Base-by-base conservation (phyloP, 2,329 filamentous ascomycete species). In the Aspergillus caelatus region DNA sequence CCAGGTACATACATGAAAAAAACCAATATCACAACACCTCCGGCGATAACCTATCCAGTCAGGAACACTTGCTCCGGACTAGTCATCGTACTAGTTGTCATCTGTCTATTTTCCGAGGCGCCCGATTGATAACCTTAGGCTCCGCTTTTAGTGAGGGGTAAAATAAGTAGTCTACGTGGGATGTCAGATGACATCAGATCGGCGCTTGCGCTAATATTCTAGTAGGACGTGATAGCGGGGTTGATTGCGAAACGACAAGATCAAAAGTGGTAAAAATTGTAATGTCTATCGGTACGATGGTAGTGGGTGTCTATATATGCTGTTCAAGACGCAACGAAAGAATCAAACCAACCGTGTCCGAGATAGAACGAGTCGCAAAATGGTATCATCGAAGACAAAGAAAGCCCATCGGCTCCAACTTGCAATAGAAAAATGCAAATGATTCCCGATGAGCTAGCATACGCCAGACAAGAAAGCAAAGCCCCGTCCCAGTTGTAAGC, bases 321-420 rank as follows among this genome's bases (percentile, higher is more conserved):
- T 30, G 46, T 50, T 41, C 30, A 50, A 63, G 61, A 55, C 54
- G 39, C 19, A 70, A 68, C 21, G 66, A 70, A 62, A n/a, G 65
- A 69, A 68, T 69, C 61, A 70, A 63, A 65, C 67, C 66, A 68
- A 62, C 61, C 61, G 61, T 57, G 34, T 19, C 63, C 50, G 61
- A 61, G 58, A 62, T 65, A 59, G 52, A 52, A 52, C 48, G 28
- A 59, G 60, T 62, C 74, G 74, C 74, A 69, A 70, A 74, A 76
- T 77, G 75, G 75, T 77, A 77, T 77, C 75, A 75, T 74, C 70
- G 65, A 74, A 75, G 73, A 60, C 62, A 68, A 64, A 68, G 28
- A 61, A 52, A 59, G 58, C 50, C 70, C 70, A 74, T 65, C 70
- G 70, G 70, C 69, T 70, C 69, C 62, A 65, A 68, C 70, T 60